phyloP scores from a whole-genome alignment of 257 asterid genomes.

The Penstemon newberryi region DNA sequence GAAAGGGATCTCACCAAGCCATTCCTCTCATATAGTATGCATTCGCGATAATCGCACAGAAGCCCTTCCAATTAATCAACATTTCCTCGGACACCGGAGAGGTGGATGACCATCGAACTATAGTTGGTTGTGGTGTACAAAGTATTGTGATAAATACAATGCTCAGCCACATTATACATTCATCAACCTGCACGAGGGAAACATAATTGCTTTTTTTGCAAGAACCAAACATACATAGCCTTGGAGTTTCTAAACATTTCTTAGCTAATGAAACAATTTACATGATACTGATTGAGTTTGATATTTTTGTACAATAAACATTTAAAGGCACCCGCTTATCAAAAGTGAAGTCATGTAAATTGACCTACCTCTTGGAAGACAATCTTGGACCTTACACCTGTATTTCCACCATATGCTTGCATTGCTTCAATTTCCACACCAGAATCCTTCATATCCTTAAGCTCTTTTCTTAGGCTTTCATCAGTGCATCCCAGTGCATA shows the following conservation, averaged over 20 bases:
- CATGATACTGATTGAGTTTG: background rate
- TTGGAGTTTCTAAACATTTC: background rate
- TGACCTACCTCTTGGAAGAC: slow-evolving; percentile 60
- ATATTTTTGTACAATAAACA: background rate
- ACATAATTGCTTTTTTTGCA: too few relatives aligned
- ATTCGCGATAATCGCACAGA: slow-evolving; percentile 93
- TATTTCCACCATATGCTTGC: slow-evolving; percentile 65
- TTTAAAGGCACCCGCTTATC: background rate
- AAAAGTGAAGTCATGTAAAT: background rate
- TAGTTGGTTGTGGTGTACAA: slow-evolving; percentile 92
- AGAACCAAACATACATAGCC: background rate
- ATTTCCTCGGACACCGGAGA: slow-evolving; percentile 74
- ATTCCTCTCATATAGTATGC: slow-evolving; percentile 94
- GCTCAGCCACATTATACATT: slow-evolving; percentile 93
- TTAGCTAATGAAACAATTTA: too few relatives aligned
- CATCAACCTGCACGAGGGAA: slow-evolving; percentile 61
- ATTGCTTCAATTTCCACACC: slow-evolving; percentile 79
- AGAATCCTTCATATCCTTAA: slow-evolving; percentile 69
- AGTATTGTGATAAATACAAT: slow-evolving; percentile 82
- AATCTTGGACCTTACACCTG: slow-evolving; percentile 69
- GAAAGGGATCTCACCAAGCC: slow-evolving; percentile 73
- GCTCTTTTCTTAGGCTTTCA: slow-evolving; percentile 76
- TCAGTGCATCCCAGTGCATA: slow-evolving; percentile 94
- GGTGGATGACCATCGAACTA: slow-evolving; percentile 92
- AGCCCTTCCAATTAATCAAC: slow-evolving; percentile 82